Conservation (phyloP, 306 rosid genomes). For the Prunus kanzakura region DNA sequence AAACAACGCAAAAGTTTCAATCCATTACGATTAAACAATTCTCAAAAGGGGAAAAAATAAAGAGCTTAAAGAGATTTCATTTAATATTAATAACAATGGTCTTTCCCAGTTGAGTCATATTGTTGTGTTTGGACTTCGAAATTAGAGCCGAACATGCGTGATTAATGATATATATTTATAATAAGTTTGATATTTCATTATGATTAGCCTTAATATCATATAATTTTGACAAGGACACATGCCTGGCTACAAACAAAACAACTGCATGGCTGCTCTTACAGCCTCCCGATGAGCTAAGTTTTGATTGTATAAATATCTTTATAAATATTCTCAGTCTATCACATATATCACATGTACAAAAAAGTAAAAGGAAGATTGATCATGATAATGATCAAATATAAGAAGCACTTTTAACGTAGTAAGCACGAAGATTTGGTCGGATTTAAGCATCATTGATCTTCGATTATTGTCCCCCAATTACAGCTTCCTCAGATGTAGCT, state of each 20-base stretch:
- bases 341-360: too few species aligned
- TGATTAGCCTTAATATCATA: too few species aligned
- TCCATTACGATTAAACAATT: not conserved
- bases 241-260: too few species aligned
- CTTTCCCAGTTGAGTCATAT: not conserved
- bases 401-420: not conserved
- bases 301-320: too few species aligned
- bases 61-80: not conserved
- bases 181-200: too few species aligned
- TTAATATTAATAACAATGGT: not conserved
- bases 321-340: too few species aligned
- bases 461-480: not conserved
- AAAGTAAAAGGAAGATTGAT: too few species aligned
- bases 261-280: too few species aligned
- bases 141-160: not conserved
- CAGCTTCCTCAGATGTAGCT: not conserved
- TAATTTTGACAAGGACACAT: too few species aligned
- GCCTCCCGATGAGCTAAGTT: too few species aligned
- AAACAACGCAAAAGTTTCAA: not conserved
- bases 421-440: conserved; percentile 1
- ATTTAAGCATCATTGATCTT: not conserved
- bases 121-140: conserved; percentile 5
- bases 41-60: not conserved
- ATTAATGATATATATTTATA: not conserved
- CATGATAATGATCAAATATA: not conserved